Conservation (phyloP, 805 yeast genomes). For the Suhomyces sp. region DNA sequence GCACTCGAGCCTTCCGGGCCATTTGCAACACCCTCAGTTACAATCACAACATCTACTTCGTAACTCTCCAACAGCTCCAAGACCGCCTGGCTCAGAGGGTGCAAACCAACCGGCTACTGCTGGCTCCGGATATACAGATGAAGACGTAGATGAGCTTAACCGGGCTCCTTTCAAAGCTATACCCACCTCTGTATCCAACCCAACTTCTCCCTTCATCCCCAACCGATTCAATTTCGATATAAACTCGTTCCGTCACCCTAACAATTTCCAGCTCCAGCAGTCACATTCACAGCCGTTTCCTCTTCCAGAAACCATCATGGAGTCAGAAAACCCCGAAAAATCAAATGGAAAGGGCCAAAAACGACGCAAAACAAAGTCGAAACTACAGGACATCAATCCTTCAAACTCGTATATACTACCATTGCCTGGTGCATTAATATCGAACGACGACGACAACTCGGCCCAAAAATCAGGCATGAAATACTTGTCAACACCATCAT, state of each 20-base stretch:
- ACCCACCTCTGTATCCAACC: constrained; percentile 13
- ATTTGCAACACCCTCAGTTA: background rate
- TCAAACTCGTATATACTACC: constrained; percentile 1
- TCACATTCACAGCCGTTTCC: background rate
- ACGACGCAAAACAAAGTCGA: background rate
- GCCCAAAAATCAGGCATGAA: background rate
- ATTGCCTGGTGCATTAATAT: background rate
- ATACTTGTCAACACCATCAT: background rate
- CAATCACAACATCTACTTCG: constrained; percentile 2
- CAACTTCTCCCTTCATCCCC: constrained; percentile 17
- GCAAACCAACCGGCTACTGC: background rate
- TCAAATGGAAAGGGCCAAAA: background rate
- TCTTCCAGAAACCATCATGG: background rate
- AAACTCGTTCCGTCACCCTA: constrained; percentile 6
- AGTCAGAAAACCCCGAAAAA: background rate
- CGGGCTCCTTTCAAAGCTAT: constrained; percentile 6
- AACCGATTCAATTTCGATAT: constrained; percentile 18
- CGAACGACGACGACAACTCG: constrained; percentile 1
- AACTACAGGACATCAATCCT: background rate
- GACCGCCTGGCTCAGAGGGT: background rate
- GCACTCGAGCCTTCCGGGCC: background rate
- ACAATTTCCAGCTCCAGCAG: constrained; percentile 1
- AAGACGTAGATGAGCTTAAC: constrained; percentile 3
- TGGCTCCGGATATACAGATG: background rate
- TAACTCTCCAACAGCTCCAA: background rate